A percentile compares a stretch with the other conserved stretches of the same genome.
phyloP scores from a whole-genome alignment of 2,329 filamentous ascomycete species.

The Bipolaris gigantea region DNA sequence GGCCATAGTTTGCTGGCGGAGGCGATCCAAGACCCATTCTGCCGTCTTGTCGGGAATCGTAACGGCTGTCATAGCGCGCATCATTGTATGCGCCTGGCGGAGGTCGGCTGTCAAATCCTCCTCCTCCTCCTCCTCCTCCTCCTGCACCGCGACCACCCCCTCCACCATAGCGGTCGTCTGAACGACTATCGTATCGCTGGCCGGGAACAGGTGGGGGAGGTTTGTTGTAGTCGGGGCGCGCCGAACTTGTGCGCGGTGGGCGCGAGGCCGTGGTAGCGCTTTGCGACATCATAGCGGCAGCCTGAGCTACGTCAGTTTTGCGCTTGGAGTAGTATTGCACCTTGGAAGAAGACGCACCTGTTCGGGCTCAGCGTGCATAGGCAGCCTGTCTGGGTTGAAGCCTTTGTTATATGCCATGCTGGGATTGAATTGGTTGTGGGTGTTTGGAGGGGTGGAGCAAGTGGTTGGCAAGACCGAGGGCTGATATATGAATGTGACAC shows the following conservation, averaged over 20 bases:
- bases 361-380: slow-evolving; percentile 82
- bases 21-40: slow-evolving; percentile 50
- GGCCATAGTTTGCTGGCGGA: slow-evolving; percentile 54
- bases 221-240: slow-evolving; percentile 49
- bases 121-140: slow-evolving; percentile 9
- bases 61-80: slow-evolving; percentile 37
- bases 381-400: slow-evolving; percentile 92
- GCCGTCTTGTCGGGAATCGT: slow-evolving; percentile 28
- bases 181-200: slow-evolving; percentile 40
- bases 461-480: slow-evolving; percentile 3
- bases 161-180: slow-evolving; percentile 43
- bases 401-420: slow-evolving; percentile 90
- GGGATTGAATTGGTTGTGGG: neutral
- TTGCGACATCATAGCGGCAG: slow-evolving; percentile 47
- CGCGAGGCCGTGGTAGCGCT: slow-evolving; percentile 21
- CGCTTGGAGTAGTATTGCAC: neutral
- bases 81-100: slow-evolving; percentile 47
- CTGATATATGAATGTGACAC: slow-evolving; percentile 24
- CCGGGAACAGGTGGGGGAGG: slow-evolving; percentile 43
- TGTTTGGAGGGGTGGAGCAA: slow-evolving; percentile 6
- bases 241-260: slow-evolving; percentile 41
- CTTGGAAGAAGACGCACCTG: slow-evolving; percentile 53
- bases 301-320: slow-evolving; percentile 32
- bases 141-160: slow-evolving; percentile 22
- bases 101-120: slow-evolving; percentile 35